Base-by-base conservation (phyloP, 257 asterid genomes). In the Linderniella brevidens region DNA sequence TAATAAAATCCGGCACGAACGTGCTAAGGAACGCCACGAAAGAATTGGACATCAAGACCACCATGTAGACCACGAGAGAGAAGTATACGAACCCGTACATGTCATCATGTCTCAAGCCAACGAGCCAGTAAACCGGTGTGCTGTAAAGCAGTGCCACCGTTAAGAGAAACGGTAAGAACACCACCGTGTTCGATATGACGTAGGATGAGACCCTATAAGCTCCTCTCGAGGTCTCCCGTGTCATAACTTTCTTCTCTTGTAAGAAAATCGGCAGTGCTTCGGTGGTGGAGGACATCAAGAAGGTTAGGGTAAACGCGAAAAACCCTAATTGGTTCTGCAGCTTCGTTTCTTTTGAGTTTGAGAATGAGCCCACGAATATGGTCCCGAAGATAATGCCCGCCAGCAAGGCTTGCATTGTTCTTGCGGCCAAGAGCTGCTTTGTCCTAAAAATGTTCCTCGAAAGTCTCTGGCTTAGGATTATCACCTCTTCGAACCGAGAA, bases 181-280 rank as follows among this genome's bases (percentile, higher is more conserved):
- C 80, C 8, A 82, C 13, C 10, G 86, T 55, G 66, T 77, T 82
- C 3, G 93, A 69, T 9, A 79, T 58, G 17, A 72, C 43, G 64
- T 82, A 82, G 16, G 97, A 79, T 13, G 78, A 82, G 41, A 79
- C 56, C 45, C 94, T 61, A 51, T 86, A 82, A 42, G 80, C 94
- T 37, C 94, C 86, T 35, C 84, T 56, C 5, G 93, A 72, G 13
- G 87, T 79, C 58, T 86, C 94, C 29, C 80, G 62, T 72, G 54
- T 65, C 19, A 79, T 49, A 13, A 86, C 69, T 59, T 64, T 65
- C 58, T 79, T 73, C 53, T 82, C 97, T 58, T 75, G 82, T 45
- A 86, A 47, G 77, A 86, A 79, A 53, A 86, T 68, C 0, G 87
- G 93, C 5, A 86, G 71, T n/a, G 93, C 93, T 68, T 86, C 94